Conservation (phyloP, 345 rosid genomes). For the Pugionium cornutum region DNA sequence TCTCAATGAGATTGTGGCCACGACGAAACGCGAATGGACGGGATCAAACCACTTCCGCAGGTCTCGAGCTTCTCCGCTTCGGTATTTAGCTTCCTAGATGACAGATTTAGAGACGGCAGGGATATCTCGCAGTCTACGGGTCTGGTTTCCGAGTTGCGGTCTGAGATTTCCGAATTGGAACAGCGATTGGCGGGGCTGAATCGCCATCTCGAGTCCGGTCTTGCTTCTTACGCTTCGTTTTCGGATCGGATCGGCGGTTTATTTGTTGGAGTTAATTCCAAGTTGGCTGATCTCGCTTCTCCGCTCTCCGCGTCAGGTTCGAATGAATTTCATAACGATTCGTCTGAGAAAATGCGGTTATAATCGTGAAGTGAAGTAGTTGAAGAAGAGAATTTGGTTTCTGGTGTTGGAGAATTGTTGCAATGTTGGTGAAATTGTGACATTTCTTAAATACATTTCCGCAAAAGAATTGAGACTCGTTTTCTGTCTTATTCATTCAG, state of each 20-base stretch:
- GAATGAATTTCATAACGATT: not conserved
- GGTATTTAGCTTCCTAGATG: conserved; percentile 55
- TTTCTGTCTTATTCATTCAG: conserved; percentile 24
- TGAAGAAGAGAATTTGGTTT: not conserved
- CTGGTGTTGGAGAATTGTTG: not conserved
- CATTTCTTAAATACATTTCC: not conserved
- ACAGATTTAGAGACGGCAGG: conserved; percentile 43
- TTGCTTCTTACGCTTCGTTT: conserved; percentile 62
- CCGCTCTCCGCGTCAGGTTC: conserved; percentile 51
- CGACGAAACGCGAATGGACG: conserved; percentile 46
- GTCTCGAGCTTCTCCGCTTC: conserved; percentile 50
- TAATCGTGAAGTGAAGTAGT: conserved; percentile 2
- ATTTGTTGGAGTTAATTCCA: conserved; percentile 42
- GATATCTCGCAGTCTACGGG: conserved; percentile 52
- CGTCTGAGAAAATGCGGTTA: not conserved
- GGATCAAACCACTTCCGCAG: conserved; percentile 54
- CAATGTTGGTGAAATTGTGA: conserved; percentile 17
- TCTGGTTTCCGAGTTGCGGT: conserved; percentile 53
- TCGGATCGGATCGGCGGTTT: conserved; percentile 56
- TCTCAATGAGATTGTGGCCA: conserved; percentile 31
- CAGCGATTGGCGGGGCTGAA: conserved; percentile 52
- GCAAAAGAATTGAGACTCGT: not conserved
- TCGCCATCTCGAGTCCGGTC: conserved; percentile 54
- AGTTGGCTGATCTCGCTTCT: conserved; percentile 58
- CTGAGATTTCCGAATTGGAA: conserved; percentile 64